Base-by-base conservation (phyloP, 2,329 filamentous ascomycete species). In the Hymenoscyphus infarciens region DNA sequence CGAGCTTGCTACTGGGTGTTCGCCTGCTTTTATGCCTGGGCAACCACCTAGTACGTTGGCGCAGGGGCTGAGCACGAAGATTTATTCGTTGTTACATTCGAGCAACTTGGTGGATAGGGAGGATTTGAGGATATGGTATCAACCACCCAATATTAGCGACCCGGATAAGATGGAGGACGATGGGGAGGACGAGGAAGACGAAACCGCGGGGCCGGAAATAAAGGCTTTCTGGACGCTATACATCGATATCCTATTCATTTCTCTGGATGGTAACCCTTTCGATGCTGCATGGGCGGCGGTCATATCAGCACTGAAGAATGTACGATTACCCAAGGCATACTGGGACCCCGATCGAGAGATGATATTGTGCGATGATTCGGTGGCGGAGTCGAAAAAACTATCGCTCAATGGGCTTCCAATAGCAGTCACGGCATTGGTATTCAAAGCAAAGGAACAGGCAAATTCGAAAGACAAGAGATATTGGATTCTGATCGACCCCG, bases 191-290 rank as follows among this genome's bases (percentile, higher is more conserved):
- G 70, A 72, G 3, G 67, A 71, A 7, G 69, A 68, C 22, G 59
- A 64, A 35, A 62, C 63, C 3, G 64, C 74, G 60, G 75, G 75
- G 39, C 74, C 75, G 7, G 81, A 86, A 66, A 76, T 94, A 11
- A 94, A 90, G 74, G 95, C 89, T 0, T 98, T 96, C 76, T 99
- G 94, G 95, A 88, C 91, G 10, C 85, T 99, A 22, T 97, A 97
- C 76, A 90, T 99, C 68, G 94, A 98, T 73, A 82, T 97, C n/a
- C 84, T 97, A 73, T 95, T 97, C 77, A 88, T 99, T 68, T 96
- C 91, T 0, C 86, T 97, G 57, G 93, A 97, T 67, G 94, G 94
- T 5, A 96, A 95, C 71, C 86, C 92, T 1, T 93, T 98, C 68
- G 94, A 99, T 72, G 90, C 91, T 0, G 91, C 92, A 0, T 98